Conservation (phyloP, 768 basidiomycete species). For the Suillus hirtellus region DNA sequence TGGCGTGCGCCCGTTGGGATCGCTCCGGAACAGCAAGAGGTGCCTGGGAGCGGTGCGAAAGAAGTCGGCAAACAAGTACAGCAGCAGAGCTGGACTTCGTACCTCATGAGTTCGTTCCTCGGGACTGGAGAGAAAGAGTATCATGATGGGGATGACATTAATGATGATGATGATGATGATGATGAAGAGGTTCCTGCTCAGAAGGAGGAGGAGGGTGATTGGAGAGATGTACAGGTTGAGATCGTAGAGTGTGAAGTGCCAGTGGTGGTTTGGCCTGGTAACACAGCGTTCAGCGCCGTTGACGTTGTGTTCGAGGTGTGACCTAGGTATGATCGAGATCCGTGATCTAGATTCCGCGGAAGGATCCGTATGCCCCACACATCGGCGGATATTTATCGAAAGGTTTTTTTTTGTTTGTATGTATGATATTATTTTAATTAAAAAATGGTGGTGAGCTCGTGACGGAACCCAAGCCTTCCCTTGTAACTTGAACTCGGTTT, state of each 20-base stretch:
- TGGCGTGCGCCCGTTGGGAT: constrained; percentile 61
- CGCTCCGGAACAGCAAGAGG: constrained; percentile 56
- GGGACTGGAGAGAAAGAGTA: constrained; percentile 48
- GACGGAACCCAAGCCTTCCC: not conserved
- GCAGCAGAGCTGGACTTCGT: constrained; percentile 37
- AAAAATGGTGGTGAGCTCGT: not conserved
- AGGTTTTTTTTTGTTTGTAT: not conserved
- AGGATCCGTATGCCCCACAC: not conserved
- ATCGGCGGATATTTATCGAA: not conserved
- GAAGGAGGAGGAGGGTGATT: constrained; percentile 57
- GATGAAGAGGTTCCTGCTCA: constrained; percentile 32
- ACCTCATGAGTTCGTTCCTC: constrained; percentile 41
- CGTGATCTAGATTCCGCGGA: constrained; percentile 5
- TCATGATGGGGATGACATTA: constrained; percentile 56
- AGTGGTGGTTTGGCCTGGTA: constrained; percentile 84
- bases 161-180: constrained; percentile 33
- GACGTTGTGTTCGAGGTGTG: constrained; percentile 79
- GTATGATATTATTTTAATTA: constrained; percentile 3
- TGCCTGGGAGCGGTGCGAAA: not conserved
- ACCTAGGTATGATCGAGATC: constrained; percentile 9
- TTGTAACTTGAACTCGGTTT: not conserved
- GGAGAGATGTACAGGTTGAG: constrained; percentile 72
- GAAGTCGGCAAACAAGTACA: constrained; percentile 4
- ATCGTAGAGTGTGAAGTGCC: constrained; percentile 95
- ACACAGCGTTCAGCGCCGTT: constrained; percentile 80